Conservation (phyloP, 2,329 filamentous ascomycete species). For the Raffaelea arxii region DNA sequence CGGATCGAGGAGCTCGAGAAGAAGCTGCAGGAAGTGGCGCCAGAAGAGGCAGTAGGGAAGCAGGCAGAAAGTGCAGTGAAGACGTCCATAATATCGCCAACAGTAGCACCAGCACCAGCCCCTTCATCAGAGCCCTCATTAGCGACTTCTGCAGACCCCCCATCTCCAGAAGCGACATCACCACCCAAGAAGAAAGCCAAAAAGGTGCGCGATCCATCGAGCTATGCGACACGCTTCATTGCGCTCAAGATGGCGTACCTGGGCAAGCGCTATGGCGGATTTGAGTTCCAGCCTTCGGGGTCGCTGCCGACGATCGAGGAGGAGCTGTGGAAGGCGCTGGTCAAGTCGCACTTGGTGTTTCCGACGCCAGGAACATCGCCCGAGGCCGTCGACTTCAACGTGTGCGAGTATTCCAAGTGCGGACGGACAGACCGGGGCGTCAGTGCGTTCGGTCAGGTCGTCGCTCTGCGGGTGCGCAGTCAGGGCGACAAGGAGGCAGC, state of each 20-base stretch:
- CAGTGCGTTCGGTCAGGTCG: conserved; percentile 93
- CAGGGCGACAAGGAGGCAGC: conserved; percentile 32
- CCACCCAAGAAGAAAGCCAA: conserved; percentile 27
- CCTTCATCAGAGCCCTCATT: no score
- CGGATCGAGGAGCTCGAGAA: conserved; percentile 13
- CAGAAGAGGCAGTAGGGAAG: neutral
- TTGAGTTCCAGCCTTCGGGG: conserved; percentile 72
- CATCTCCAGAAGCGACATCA: no score
- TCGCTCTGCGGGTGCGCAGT: conserved; percentile 74
- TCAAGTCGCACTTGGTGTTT: conserved; percentile 72
- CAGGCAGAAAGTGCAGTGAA: neutral
- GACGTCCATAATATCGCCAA: no score
- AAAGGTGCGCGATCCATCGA: conserved; percentile 62
- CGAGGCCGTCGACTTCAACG: conserved; percentile 64
- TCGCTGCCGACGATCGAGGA: conserved; percentile 79
- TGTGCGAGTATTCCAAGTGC: conserved; percentile 89
- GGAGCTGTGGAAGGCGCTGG: conserved; percentile 83
- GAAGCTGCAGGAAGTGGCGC: neutral
- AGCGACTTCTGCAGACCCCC: no score
- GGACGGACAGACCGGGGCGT: conserved; percentile 89
- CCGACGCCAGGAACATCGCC: conserved; percentile 39
- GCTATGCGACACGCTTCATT: conserved; percentile 74
- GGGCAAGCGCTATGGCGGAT: conserved; percentile 84
- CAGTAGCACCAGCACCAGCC: neutral
- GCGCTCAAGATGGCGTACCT: conserved; percentile 92